Evolutionary conservation across 768 basidiomycete genomes (phyloP).

Genomic region (Pilatotrama ljubarskyi): DNA sequence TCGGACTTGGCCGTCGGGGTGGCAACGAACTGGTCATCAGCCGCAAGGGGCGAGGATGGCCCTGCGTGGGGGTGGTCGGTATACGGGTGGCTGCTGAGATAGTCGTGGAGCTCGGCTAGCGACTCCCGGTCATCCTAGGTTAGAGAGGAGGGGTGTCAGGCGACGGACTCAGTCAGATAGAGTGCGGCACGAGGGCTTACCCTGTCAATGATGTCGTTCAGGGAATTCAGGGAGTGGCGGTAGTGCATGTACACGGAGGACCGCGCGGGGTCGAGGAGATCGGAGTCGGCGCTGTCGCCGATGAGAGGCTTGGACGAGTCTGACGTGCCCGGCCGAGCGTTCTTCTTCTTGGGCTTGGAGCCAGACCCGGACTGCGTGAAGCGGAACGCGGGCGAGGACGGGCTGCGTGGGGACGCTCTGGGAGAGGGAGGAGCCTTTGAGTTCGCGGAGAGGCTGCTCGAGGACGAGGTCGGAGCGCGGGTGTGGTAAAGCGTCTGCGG

Average conservation of each 20-base stretch:
- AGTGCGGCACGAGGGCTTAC: conserved; percentile 43
- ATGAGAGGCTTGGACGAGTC: conserved; percentile 62
- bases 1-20: conserved; percentile 45
- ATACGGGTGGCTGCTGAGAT: conserved; percentile 44
- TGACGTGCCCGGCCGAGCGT: conserved; percentile 55
- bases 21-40: conserved; percentile 6
- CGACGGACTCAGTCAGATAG: neutral
- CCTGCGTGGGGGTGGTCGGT: conserved; percentile 4
- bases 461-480: conserved; percentile 42
- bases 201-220: conserved; percentile 76
- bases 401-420: conserved; percentile 13
- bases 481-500: conserved; percentile 80
- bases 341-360: conserved; percentile 42
- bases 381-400: conserved; percentile 13
- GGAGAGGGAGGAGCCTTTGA: conserved; percentile 17
- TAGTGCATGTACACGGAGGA: conserved; percentile 73
- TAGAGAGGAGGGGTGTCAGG: neutral
- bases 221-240: conserved; percentile 78
- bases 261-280: conserved; percentile 24
- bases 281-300: conserved; percentile 11
- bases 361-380: conserved; percentile 38
- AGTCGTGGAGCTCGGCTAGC: conserved; percentile 72
- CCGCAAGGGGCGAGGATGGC: conserved; percentile 4
- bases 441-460: conserved; percentile 15
- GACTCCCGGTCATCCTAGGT: conserved; percentile 73